Percentiles rank a stretch among this genome's conserved stretches.
These are phyloP conservation scores for Salix arbutifolia DNA, from an alignment of 345 rosid species.

Conservation along the genomic window DNA sequence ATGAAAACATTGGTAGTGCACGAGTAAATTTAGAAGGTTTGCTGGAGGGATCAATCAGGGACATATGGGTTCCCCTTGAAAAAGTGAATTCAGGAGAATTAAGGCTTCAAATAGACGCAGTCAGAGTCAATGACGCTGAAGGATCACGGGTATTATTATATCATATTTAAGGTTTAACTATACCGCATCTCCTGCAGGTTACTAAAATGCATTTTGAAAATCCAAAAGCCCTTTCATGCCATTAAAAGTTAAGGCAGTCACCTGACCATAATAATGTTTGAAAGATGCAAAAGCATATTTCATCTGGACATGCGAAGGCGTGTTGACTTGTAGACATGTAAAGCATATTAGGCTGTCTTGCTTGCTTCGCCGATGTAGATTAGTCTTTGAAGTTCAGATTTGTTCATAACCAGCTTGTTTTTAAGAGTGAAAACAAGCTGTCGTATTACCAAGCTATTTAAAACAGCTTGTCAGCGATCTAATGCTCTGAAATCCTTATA, in stretches of 20 bases:
- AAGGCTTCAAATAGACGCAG: conserved; percentile 75
- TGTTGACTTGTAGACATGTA: neutral
- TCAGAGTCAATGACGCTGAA: conserved; percentile 47
- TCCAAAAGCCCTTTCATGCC: neutral
- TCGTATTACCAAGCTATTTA: neutral
- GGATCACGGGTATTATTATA: conserved; percentile 50
- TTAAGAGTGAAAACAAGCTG: neutral
- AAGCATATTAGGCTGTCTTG: neutral
- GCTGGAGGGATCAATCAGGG: conserved; percentile 57
- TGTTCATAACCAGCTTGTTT: neutral
- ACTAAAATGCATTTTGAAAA: neutral
- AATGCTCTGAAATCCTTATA: neutral
- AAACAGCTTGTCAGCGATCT: neutral
- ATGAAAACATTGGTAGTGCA: conserved; percentile 77
- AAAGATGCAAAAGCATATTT: neutral
- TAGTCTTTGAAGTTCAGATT: neutral
- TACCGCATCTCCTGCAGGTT: neutral
- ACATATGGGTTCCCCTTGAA: conserved; percentile 90
- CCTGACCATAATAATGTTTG: neutral
- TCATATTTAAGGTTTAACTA: conserved; percentile 6
- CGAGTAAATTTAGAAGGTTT: conserved; percentile 83
- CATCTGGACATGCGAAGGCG: too few relatives aligned
- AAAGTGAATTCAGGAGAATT: conserved; percentile 85
- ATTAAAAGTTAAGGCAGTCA: neutral
- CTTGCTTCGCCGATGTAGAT: neutral